Base-by-base conservation (phyloP, 345 rosid species). In the Arabis alpina region DNA sequence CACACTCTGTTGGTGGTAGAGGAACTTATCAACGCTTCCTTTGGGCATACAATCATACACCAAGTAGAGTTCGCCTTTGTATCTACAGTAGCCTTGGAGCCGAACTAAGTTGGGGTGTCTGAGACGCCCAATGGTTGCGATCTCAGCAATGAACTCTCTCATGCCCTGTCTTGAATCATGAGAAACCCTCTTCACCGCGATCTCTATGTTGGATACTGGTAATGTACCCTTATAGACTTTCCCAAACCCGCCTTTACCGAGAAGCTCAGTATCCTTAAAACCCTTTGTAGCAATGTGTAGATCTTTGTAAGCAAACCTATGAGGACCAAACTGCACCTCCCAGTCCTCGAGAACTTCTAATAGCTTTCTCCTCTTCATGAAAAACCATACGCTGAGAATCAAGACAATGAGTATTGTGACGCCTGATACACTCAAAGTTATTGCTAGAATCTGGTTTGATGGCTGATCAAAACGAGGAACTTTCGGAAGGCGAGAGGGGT, bases 321-420 rank as follows among this genome's bases (percentile, higher is more conserved):
- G 90, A 14, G 96, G 93, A 77, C 90, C 86, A 70, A 40, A 60
- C 14, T 91, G 90, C 27, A 86, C 3, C 54, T 89, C 96, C 97
- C 90, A 87, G 60, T 85, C 90, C 47, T 87, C 93, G 75, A 55
- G 52, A 54, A 81, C 28, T 79, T 10, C 61, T 64, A 65, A 0
- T 2, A 62, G 1, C 57, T 55, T 64, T 3, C 54, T 62, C 40
- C 70, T 10, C 32, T 54, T 64, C 23, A 63, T 0, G 64, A 40
- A 69, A 11, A 48, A 2, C 73, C 57, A 69, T 19, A 68, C 13
- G 1, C 72, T 2, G 0, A 55, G 37, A 44, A 0, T 9, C 37
- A 68, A 55, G 47, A 68, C 0, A 0, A 24, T 15, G 41, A 69
- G 32, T 1, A 69, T 10, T 0, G 1, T 25, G n/a, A 27, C 3